Evolutionary conservation across 2,329 filamentous ascomycete species (phyloP), one percentile per base, ranked within the genome.

Genomic region (Nemania sp.): DNA sequence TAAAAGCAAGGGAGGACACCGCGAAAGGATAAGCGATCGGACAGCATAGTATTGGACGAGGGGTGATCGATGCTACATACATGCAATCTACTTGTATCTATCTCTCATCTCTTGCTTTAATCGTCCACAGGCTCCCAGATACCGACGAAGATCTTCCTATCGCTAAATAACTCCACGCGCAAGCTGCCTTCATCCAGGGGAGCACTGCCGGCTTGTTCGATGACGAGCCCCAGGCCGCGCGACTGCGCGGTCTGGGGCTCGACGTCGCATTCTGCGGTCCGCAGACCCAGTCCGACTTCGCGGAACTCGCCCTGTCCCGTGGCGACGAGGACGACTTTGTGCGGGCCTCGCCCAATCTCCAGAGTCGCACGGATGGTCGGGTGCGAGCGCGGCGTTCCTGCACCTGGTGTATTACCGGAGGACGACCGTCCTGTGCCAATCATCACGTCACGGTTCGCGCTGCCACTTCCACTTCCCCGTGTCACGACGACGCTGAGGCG

Each of bases 221-320:
- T 75, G 5, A 96, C 86, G 48, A 97, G 76, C 88, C 89, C 95
- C 52, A 91, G 70, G 15, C 53, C 48, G 17, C 81, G 80, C 8
- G 72, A 72, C 24, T 72, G 72, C 52, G 77, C 74, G 59, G 80
- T 72, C n/a, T 75, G 78, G 0, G 90, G 88, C 39, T 85, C 83
- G 36, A 96, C 73, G 71, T 95, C 87, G 46, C 95, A 80, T 59
- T 93, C 86, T 12, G 83, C 77, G 1, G 88, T 89, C 43, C 89
- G 80, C 22, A 95, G 78, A 0, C 83, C 66, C 5, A 56, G 49
- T 39, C 84, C 53, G 80, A 68, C 80, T 70, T 95, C 89, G 40
- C 82, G 83, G 66, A 91, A 94, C 56, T 86, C 84, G 5, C 89
- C 89, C 22, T 49, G 78, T n/a, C 83, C 77, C 1, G 87, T 91